phyloP scores from a whole-genome alignment of 306 rosid genomes.

The Potentilla sterilis region DNA sequence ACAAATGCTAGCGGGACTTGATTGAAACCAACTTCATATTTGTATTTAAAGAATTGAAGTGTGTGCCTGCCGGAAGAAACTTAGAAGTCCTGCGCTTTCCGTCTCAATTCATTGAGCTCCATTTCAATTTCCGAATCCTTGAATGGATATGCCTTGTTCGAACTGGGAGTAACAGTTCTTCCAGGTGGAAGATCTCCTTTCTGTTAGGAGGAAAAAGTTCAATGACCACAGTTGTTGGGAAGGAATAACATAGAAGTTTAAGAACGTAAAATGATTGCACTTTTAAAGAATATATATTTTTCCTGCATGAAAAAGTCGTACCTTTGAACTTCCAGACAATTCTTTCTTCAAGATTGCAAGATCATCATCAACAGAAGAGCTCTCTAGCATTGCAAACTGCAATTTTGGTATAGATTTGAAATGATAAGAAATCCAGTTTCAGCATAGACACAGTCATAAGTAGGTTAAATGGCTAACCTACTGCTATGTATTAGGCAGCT shows the following conservation, averaged over 20 bases:
- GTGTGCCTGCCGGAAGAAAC: not conserved
- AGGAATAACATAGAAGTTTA: not conserved
- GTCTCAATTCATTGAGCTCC: conserved; percentile 80
- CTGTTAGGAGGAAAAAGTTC: conserved; percentile 36
- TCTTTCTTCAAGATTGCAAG: conserved; percentile 50
- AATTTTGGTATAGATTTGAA: conserved; percentile 15
- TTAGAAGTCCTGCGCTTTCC: conserved; percentile 63
- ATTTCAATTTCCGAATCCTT: conserved; percentile 76
- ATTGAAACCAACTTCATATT: conserved; percentile 18
- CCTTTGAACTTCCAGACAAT: conserved; percentile 70
- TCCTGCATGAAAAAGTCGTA: conserved; percentile 16
- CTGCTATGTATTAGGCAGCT: not conserved
- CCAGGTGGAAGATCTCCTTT: conserved; percentile 97
- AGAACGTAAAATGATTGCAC: not conserved
- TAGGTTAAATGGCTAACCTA: not conserved
- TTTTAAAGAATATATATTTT: not conserved
- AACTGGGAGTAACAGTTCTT: conserved; percentile 45
- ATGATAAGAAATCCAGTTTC: not conserved
- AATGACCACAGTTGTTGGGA: not conserved
- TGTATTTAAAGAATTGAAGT: conserved; percentile 18
- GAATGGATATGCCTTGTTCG: conserved; percentile 50
- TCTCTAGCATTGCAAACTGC: conserved; percentile 88
- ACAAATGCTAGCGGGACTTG: conserved; percentile 22
- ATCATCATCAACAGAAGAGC: conserved; percentile 75
- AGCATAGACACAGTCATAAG: not conserved